Conservation (phyloP, 257 asterid species). For the Solanum bulbocastanum region DNA sequence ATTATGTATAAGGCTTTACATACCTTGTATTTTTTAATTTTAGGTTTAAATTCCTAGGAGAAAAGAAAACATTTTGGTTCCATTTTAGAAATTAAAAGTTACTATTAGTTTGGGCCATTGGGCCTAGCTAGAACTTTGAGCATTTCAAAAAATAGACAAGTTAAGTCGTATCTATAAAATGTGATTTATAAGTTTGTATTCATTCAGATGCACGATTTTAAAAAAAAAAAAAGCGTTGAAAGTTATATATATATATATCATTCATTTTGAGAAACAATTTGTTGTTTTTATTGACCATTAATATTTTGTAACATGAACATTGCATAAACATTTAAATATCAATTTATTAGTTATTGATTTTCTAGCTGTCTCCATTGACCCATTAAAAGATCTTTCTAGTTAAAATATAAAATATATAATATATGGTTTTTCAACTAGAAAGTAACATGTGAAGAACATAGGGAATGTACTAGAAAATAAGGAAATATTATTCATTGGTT, state of each 20-base stretch:
- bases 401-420: neutral
- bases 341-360: neutral
- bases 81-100: neutral
- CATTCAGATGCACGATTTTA: too few species aligned
- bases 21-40: neutral
- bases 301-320: neutral
- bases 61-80: neutral
- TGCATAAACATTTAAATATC: neutral
- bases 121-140: neutral
- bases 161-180: too few species aligned
- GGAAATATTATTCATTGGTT: neutral
- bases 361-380: neutral
- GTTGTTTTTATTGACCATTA: neutral
- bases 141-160: neutral
- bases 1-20: neutral
- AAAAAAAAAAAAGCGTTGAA: too few species aligned
- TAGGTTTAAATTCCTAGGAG: neutral
- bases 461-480: neutral
- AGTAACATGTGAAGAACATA: neutral
- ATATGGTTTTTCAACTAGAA: neutral
- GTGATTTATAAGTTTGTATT: neutral
- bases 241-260: neutral
- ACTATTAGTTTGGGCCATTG: neutral
- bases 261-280: neutral
- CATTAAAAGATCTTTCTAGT: neutral